Conservation (phyloP, 352 stramenopile species). For the Globisporangium carolinianum region DNA sequence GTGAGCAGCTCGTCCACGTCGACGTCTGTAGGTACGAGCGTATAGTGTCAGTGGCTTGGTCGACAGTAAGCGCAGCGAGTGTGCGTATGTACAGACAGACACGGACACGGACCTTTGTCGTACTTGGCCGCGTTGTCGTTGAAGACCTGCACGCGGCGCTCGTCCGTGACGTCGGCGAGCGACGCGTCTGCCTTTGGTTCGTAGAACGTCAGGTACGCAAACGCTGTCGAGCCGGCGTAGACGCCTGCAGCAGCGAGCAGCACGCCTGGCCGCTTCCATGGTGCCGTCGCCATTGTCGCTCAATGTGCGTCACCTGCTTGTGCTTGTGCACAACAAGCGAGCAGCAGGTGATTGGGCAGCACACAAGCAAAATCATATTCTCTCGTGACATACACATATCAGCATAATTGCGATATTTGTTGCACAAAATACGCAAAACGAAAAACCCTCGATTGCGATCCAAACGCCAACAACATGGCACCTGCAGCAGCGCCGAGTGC, state of each 20-base stretch:
- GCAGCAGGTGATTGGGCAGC: background rate
- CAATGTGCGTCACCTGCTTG: no score
- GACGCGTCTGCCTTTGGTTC: slow-evolving; percentile 34
- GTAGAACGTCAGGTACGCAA: slow-evolving; percentile 70
- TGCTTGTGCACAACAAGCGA: background rate
- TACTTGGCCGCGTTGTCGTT: slow-evolving; percentile 68
- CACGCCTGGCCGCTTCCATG: slow-evolving; percentile 42
- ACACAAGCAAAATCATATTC: background rate
- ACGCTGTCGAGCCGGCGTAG: slow-evolving; percentile 46
- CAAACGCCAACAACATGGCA: no score
- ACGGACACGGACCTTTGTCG: slow-evolving; percentile 34
- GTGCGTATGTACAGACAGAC: background rate
- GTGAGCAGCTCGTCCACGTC: slow-evolving; percentile 72
- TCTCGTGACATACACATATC: background rate
- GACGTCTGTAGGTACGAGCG: slow-evolving; percentile 37
- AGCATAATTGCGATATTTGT: background rate
- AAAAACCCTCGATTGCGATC: no score
- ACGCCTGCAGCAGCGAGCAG: slow-evolving; percentile 47
- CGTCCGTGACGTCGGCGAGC: slow-evolving; percentile 33
- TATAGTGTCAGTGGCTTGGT: background rate
- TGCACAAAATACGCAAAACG: background rate
- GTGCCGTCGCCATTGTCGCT: slow-evolving; percentile 15
- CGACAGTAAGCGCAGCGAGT: background rate
- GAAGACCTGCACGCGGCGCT: slow-evolving; percentile 52
- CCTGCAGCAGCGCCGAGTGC: slow-evolving; percentile 1